Evolutionary conservation across 805 yeast genomes (phyloP).

Genomic region (Pichia gijzeniarum): DNA sequence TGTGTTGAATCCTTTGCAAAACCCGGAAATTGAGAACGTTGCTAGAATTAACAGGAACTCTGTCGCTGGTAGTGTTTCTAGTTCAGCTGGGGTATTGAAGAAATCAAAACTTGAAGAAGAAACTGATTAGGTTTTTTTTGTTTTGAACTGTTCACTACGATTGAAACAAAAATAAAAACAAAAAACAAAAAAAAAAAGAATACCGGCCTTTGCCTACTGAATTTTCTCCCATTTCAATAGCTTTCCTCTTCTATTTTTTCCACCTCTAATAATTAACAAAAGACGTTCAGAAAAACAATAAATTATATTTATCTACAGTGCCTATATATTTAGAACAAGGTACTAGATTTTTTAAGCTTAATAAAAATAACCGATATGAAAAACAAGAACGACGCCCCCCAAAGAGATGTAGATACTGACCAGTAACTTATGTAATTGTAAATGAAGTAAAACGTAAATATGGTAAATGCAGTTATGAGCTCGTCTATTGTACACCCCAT

Average conservation of each 20-base stretch:
- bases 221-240: too few relatives aligned
- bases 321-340: background rate
- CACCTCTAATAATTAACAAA: too few relatives aligned
- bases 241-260: too few relatives aligned
- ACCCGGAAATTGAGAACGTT: slow-evolving; percentile 53
- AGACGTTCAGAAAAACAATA: too few relatives aligned
- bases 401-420: slow-evolving; percentile 17
- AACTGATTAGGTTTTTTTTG: background rate
- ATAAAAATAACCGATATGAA: slow-evolving; percentile 4
- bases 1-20: slow-evolving; percentile 32
- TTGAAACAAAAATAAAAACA: too few relatives aligned
- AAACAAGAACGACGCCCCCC: slow-evolving; percentile 14
- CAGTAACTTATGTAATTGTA: slow-evolving; percentile 9
- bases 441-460: slow-evolving; percentile 16
- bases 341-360: background rate
- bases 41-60: slow-evolving; percentile 55
- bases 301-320: too few relatives aligned
- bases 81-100: slow-evolving; percentile 15
- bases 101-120: slow-evolving; percentile 47
- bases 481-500: slow-evolving; percentile 19
- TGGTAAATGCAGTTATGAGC: slow-evolving; percentile 17
- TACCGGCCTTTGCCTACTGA: too few relatives aligned
- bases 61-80: slow-evolving; percentile 24
- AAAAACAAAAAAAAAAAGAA: too few relatives aligned
- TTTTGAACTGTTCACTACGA: background rate